phyloP scores from a whole-genome alignment of 768 basidiomycete genomes.

The Hydnum rufescens region DNA sequence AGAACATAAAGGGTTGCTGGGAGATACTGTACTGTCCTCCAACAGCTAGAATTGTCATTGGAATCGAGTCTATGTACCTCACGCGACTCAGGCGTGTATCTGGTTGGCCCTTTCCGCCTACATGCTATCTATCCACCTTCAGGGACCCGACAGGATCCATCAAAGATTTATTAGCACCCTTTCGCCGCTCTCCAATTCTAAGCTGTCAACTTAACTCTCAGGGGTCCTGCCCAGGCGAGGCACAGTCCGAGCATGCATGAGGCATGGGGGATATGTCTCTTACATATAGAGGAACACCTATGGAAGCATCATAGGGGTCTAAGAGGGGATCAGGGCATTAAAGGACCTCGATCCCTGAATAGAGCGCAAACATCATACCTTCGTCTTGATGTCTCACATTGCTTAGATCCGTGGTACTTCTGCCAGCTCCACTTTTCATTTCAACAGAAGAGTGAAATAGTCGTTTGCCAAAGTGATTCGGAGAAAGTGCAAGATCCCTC shows the following conservation, averaged over 20 bases:
- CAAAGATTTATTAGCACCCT: too few relatives aligned
- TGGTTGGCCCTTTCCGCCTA: too few relatives aligned
- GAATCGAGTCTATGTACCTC: too few relatives aligned
- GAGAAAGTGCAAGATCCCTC: slow-evolving; percentile 93
- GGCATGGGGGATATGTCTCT: too few relatives aligned
- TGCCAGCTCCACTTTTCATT: slow-evolving; percentile 92
- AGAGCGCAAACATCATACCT: slow-evolving; percentile 11
- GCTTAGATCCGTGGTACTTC: slow-evolving; percentile 88
- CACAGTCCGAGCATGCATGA: too few relatives aligned
- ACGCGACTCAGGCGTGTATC: too few relatives aligned
- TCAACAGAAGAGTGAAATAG: slow-evolving; percentile 66
- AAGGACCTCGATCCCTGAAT: background rate
- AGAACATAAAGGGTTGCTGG: background rate
- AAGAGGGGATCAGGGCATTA: background rate
- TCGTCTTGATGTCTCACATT: slow-evolving; percentile 79
- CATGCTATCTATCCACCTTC: too few relatives aligned
- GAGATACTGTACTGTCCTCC: background rate
- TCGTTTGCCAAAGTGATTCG: slow-evolving; percentile 77
- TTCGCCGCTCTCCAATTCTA: too few relatives aligned
- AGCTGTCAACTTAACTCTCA: too few relatives aligned
- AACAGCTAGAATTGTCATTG: background rate
- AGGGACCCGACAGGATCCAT: too few relatives aligned
- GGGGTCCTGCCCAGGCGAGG: background rate
- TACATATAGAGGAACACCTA: slow-evolving; percentile 22
- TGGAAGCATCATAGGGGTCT: slow-evolving; percentile 86